Percentiles rank a stretch among this genome's conserved stretches.
Evolutionary conservation across 495 filamentous ascomycete genomes (phyloP).

Genomic region (Daldinia concentrica): DNA sequence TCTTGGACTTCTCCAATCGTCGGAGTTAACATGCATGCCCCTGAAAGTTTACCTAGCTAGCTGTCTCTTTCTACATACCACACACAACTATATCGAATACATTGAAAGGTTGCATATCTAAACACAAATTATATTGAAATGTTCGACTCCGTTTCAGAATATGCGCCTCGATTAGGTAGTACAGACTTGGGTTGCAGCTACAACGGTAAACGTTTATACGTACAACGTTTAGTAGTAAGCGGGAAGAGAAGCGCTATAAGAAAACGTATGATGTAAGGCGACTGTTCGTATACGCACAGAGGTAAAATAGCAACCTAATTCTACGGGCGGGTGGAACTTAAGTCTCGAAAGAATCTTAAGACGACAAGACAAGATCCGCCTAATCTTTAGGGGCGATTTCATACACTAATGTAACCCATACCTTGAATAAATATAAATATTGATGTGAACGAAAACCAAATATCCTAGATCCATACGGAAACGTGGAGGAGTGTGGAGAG

Average conservation of each 20-base stretch:
- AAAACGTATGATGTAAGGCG: not conserved
- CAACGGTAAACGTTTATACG: slow-evolving; percentile 27
- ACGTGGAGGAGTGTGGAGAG: not conserved
- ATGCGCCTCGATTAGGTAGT: slow-evolving; percentile 27
- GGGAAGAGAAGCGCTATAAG: not conserved
- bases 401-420: not conserved
- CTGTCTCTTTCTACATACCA: no score
- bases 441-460: not conserved
- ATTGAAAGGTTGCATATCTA: slow-evolving; percentile 17
- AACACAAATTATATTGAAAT: slow-evolving; percentile 10
- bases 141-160: slow-evolving; percentile 38
- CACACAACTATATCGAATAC: not conserved
- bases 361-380: not conserved
- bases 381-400: not conserved
- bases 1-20: slow-evolving; percentile 18
- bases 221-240: slow-evolving; percentile 12
- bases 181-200: slow-evolving; percentile 13
- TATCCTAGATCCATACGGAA: not conserved
- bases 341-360: not conserved
- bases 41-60: not conserved
- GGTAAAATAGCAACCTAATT: not conserved
- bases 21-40: slow-evolving; percentile 31
- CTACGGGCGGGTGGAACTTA: not conserved
- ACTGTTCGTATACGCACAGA: not conserved
- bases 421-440: not conserved